Evolutionary conservation across 257 asterid genomes (phyloP), one percentile per base, ranked within the genome.

Genomic region (Solanum sitiens): DNA sequence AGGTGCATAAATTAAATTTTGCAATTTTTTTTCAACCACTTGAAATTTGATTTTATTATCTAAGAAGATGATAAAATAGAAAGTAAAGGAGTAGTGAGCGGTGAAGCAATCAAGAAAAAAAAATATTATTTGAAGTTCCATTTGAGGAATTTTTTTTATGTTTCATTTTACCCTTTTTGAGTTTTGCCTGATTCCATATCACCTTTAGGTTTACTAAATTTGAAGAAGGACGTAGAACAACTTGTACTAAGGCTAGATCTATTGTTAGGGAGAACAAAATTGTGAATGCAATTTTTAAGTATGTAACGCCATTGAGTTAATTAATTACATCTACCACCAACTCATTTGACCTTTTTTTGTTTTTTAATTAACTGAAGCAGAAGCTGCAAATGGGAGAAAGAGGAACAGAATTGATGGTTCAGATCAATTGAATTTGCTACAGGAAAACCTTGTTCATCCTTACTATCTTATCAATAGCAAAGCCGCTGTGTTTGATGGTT

Each of bases 311-410:
- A 61, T n/a, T 25, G 35, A 63, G 20, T 68, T 68, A 68, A 68
- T 68, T 27, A 50, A 15, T 50, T 50, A 68, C 9, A 15, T 63
- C 12, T 30, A 68, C 75, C 25, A 32, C 6, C 11, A 37, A 39
- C 3, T 37, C 16, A 4, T 37, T 39, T 75, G 8, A 13, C 14
- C 61, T 53, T 53, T 16, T 10, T 45, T 86, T 27, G 39, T 33
- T 35, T 73, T 44, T 21, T 20, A 86, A 87, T 16, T 18, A 85
- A 87, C 72, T 86, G 92, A 87, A 71, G 86, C 87, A 67, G 88
- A 88, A 45, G 86, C 83, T 56, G 86, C 30, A 79, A 87, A 25
- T 6, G 59, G 20, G 50, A 87, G 30, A 42, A 88, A 89, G 86
- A 88, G 45, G 85, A 91, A 88, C 14, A 27, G 2, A 47, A 79